A percentile compares a stretch with the other conserved stretches of the same genome.
These are phyloP conservation scores for Alternaria alternata DNA, from an alignment of 2,329 filamentous ascomycete genomes.

Conservation along the genomic window DNA sequence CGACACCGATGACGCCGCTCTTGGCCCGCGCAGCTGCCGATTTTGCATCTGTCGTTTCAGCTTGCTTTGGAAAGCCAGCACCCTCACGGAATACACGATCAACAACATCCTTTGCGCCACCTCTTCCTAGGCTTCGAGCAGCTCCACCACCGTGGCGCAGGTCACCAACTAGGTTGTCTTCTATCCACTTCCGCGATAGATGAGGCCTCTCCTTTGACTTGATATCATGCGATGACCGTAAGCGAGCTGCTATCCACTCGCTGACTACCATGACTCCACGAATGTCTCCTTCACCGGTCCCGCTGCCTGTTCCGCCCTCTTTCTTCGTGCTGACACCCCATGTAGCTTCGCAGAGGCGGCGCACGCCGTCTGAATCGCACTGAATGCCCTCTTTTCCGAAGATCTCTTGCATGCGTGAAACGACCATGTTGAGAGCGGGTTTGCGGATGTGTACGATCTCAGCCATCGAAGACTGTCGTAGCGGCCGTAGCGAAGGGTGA, in stretches of 20 bases:
- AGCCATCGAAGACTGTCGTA: conserved; percentile 84
- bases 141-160: conserved; percentile 75
- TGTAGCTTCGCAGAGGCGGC: conserved; percentile 81
- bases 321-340: conserved; percentile 81
- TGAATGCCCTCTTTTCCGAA: conserved; percentile 90
- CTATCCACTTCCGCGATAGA: conserved; percentile 79
- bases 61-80: conserved; percentile 75
- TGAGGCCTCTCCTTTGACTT: conserved; percentile 53
- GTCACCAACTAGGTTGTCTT: conserved; percentile 73
- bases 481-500: conserved; percentile 82
- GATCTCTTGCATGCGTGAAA: conserved; percentile 79
- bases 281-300: conserved; percentile 76
- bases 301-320: conserved; percentile 66
- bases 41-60: conserved; percentile 56
- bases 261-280: conserved; percentile 85
- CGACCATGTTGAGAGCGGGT: conserved; percentile 84
- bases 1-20: conserved; percentile 66
- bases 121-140: conserved; percentile 74
- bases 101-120: conserved; percentile 77
- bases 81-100: conserved; percentile 81
- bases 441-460: conserved; percentile 93
- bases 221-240: conserved; percentile 58
- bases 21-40: conserved; percentile 63
- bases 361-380: conserved; percentile 87
- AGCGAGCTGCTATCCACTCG: conserved; percentile 82